Conservation (phyloP, 2,329 filamentous ascomycete genomes). For the Lachnellula cervina region DNA sequence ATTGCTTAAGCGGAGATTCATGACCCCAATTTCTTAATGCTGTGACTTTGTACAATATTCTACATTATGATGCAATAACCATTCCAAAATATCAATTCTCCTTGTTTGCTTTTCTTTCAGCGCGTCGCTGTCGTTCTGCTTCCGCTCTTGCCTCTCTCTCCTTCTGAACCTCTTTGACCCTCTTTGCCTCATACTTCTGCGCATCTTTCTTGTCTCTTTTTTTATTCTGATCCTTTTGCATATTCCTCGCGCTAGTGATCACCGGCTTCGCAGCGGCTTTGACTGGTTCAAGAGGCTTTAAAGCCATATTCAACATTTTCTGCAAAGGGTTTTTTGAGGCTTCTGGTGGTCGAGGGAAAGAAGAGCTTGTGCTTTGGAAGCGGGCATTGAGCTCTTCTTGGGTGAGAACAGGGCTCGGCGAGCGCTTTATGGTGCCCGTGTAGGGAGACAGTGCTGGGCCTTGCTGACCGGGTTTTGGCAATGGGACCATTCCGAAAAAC, state of each 20-base stretch:
- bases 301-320: not conserved
- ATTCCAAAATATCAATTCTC: not conserved
- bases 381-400: conserved; percentile 11
- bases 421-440: conserved; percentile 13
- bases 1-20: not conserved
- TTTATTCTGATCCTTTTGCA: conserved; percentile 30
- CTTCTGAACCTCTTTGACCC: conserved; percentile 11
- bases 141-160: not conserved
- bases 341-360: conserved; percentile 9
- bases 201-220: conserved; percentile 13
- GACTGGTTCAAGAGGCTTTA: not conserved
- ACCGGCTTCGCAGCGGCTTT: conserved; percentile 25
- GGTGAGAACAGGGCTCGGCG: conserved; percentile 11
- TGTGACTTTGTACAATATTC: not conserved
- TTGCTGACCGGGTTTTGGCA: conserved; percentile 10
- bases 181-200: conserved; percentile 22
- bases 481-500: conserved; percentile 34
- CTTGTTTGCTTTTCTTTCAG: not conserved
- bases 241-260: conserved; percentile 23
- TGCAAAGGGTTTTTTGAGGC: conserved; percentile 17
- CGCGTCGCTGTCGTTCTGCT: not conserved
- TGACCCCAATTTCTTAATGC: not conserved
- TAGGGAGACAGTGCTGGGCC: conserved; percentile 9
- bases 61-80: not conserved
- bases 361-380: conserved; percentile 10